Evolutionary conservation across 202 grass and related monocot genomes (phyloP), one percentile per base, ranked within the genome.

Genomic region (Setaria viridis): DNA sequence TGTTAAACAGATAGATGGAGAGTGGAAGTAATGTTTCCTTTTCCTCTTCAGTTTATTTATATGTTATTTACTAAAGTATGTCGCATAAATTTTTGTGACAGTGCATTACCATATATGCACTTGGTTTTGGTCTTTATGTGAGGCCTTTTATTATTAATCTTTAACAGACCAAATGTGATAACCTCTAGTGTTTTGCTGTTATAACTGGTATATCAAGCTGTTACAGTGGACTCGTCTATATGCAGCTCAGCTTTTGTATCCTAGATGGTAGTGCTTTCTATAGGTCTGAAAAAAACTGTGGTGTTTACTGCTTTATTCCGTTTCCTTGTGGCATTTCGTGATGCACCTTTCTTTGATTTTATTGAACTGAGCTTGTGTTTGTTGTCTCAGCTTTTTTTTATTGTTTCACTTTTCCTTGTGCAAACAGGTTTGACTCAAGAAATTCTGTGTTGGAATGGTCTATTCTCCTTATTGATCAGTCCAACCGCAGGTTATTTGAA

Each of bases 1-100:
- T 89, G 86, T 98, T 59, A 91, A 33, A 86, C 95, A 98, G 70
- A 93, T 98, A 74, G 92, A 98, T 87, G 95, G 95, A 88, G 95
- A 98, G 74, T 98, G 93, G 95, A 98, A 90, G 95, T 98, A 94
- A 90, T 75, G 82, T 76, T 87, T 81, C 7, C 7, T 58, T 64
- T 46, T 63, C 78, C 65, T 85, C 62, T 97, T 79, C n/a, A 33
- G 19, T 78, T 81, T 76, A 62, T 48, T 49, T 39, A 10, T 56
- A 46, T 51, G 19, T 32, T 50, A 35, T 80, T 50, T 45, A 79
- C 51, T 81, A 25, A 86, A 73, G 57, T 39, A 45, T 45, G 50
- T 35, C 50, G 50, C 19, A 14, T 57, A 81, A 87, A 21, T 5
- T 66, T 1, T 74, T 57, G 50, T 25, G 21, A 55, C 7, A 20